Evolutionary conservation across 495 filamentous ascomycete genomes (phyloP).

Genomic region (Viridothelium virens): DNA sequence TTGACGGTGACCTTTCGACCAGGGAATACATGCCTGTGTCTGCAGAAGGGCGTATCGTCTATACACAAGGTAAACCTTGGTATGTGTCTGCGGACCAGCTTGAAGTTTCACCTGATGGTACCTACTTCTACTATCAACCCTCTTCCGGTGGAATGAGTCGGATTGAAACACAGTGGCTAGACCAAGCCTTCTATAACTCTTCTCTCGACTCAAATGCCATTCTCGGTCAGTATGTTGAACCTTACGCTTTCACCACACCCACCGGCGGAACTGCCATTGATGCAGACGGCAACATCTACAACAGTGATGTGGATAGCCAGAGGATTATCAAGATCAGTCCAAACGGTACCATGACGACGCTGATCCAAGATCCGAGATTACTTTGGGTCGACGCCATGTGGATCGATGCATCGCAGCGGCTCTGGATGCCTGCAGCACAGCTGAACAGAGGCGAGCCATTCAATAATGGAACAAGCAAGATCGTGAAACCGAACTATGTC

Average conservation of each 20-base stretch:
- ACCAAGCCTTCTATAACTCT: conserved; percentile 22
- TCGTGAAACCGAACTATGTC: conserved; percentile 19
- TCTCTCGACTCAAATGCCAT: conserved; percentile 18
- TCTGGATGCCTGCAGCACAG: conserved; percentile 32
- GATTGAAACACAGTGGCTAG: conserved; percentile 23
- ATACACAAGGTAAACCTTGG: conserved; percentile 13
- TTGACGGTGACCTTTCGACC: conserved; percentile 16
- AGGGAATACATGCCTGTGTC: conserved; percentile 19
- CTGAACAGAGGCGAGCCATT: conserved; percentile 28
- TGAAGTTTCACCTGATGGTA: conserved; percentile 32
- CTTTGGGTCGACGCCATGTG: conserved; percentile 34
- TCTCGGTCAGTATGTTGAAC: conserved; percentile 22
- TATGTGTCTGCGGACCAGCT: conserved; percentile 29
- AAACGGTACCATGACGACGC: conserved; percentile 24
- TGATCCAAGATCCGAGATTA: conserved; percentile 29
- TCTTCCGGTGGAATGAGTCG: conserved; percentile 28
- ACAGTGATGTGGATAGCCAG: conserved; percentile 27
- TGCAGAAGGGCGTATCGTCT: conserved; percentile 18
- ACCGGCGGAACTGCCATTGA: conserved; percentile 34
- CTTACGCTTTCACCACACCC: conserved; percentile 28
- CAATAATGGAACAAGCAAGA: conserved; percentile 20
- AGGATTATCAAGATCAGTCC: conserved; percentile 29
- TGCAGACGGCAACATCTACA: conserved; percentile 30
- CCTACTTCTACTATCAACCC: conserved; percentile 31
- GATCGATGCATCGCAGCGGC: conserved; percentile 24